Evolutionary conservation across 2,329 filamentous ascomycete genomes (phyloP).

Genomic region (Sporothrix schenckii): DNA sequence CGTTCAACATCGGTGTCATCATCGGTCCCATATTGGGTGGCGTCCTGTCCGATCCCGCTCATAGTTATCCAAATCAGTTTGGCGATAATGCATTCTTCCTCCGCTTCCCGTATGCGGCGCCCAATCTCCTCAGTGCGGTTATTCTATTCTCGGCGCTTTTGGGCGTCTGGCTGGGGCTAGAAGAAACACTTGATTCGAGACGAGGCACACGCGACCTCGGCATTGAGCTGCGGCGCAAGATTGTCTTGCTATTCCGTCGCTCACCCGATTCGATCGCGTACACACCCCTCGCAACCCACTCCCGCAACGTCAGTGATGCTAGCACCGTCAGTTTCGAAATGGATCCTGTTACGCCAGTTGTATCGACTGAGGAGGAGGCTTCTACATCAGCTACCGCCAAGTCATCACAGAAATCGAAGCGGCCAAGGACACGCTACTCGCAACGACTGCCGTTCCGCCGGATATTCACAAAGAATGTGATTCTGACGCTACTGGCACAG

Average conservation of each 20-base stretch:
- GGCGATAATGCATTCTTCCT: constrained; percentile 52
- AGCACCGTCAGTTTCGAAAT: constrained; percentile 43
- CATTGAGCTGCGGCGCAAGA: constrained; percentile 48
- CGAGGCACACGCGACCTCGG: constrained; percentile 50
- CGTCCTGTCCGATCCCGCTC: constrained; percentile 51
- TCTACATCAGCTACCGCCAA: neutral
- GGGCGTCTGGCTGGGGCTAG: constrained; percentile 54
- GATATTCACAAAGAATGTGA: constrained; percentile 60
- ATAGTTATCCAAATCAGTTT: constrained; percentile 51
- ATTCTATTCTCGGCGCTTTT: constrained; percentile 51
- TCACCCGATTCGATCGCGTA: constrained; percentile 41
- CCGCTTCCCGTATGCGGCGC: constrained; percentile 57
- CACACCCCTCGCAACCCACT: constrained; percentile 42
- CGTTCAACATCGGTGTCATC: constrained; percentile 69
- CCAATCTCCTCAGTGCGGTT: constrained; percentile 56
- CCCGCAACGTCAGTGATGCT: constrained; percentile 30
- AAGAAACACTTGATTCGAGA: constrained; percentile 57
- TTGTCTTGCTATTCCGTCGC: constrained; percentile 42
- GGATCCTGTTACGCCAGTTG: constrained; percentile 37
- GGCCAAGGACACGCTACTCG: constrained; percentile 46
- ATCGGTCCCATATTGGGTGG: constrained; percentile 59
- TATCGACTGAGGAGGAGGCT: constrained; percentile 22
- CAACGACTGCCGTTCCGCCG: constrained; percentile 55
- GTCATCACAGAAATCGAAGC: neutral
- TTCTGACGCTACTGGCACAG: constrained; percentile 62